Base-by-base conservation (phyloP, 2,329 filamentous ascomycete genomes). In the Botrytis galanthina region DNA sequence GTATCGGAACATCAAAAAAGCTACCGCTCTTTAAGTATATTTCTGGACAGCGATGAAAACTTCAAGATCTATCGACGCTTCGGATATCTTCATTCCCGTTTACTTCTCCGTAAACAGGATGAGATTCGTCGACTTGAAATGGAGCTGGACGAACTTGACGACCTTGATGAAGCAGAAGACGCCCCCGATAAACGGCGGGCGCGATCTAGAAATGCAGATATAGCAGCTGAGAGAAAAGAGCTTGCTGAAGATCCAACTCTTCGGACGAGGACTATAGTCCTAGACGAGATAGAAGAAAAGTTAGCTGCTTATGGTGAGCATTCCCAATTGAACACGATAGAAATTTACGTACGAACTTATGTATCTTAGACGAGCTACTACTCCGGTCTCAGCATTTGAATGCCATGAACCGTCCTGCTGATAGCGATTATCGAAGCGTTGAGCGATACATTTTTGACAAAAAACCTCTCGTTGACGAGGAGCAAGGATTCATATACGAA, bases 31-130 rank as follows among this genome's bases (percentile, higher is more conserved):
- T 73, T 84, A 0, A 81, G 82, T 6, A 77, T 80, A 1, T 84
- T 85, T 71, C 77, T 83, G 0, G 81, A 84, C 72, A 84, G 83
- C 73, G 81, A 84, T 73, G 81, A 84, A 10, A 79, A 80, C 39
- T 85, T 84, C 72, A 82, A 82, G 77, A 72, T 85, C 3, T 85
- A 83, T 74, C 80, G 83, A 8, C 78, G 83, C 1, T 85, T 84
- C 63, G 83, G 83, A 3, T 83, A 80, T 60, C 75, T 85, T 0
- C 82, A 84, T 63, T 77, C 82, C 0, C 79, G 84, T 1, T 67
- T 85, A 0, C 76, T 84, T 1, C 70, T 79, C 1, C 61, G 73
- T 22, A 77, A 75, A 62, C 78, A 79, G 60, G 76, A 78, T 29
- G 69, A 78, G 42, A 59, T 79, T 26, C 61, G 76, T 18, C 44